These are phyloP conservation scores for Vitis rupestris DNA, from an alignment of 164 flowering plant species.

Conservation along the genomic window DNA sequence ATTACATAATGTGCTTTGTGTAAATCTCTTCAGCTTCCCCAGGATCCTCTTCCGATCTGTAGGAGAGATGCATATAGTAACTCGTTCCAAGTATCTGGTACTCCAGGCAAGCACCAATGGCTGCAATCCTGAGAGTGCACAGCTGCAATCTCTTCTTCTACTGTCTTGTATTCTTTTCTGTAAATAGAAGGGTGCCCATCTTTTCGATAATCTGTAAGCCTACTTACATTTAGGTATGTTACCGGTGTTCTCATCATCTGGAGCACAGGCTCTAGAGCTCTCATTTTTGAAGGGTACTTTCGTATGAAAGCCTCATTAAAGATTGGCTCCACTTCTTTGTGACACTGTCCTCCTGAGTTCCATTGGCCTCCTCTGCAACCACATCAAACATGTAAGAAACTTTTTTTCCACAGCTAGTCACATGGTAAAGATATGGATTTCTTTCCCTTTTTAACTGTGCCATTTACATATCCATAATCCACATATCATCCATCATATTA, in stretches of 20 bases:
- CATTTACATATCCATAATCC: not conserved
- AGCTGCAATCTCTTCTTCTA: conserved; percentile 37
- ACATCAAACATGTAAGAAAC: conserved; percentile 6
- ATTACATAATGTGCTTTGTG: not conserved
- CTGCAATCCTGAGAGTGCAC: conserved; percentile 72
- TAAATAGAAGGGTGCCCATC: conserved; percentile 88
- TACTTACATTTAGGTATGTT: conserved; percentile 64
- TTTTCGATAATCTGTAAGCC: conserved; percentile 74
- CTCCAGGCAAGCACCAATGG: conserved; percentile 94
- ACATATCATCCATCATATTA: not conserved
- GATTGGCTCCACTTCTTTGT: conserved; percentile 71
- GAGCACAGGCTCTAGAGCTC: conserved; percentile 51
- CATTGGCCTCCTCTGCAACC: conserved; percentile 81
- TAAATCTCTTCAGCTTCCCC: conserved; percentile 16
- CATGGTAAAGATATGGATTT: not conserved
- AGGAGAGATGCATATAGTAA: conserved; percentile 69
- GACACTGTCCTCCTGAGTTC: conserved; percentile 91
- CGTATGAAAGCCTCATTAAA: conserved; percentile 42
- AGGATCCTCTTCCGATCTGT: conserved; percentile 35
- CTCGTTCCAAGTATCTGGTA: conserved; percentile 90
- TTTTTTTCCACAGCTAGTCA: not conserved
- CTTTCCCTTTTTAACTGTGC: not conserved
- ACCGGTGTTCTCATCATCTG: conserved; percentile 59
- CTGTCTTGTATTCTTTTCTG: conserved; percentile 46
- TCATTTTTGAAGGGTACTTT: conserved; percentile 77